Percentiles rank a stretch among this genome's conserved stretches.
Conservation (phyloP, 1,139 yeast species). For the Meyerozyma athensensis region DNA sequence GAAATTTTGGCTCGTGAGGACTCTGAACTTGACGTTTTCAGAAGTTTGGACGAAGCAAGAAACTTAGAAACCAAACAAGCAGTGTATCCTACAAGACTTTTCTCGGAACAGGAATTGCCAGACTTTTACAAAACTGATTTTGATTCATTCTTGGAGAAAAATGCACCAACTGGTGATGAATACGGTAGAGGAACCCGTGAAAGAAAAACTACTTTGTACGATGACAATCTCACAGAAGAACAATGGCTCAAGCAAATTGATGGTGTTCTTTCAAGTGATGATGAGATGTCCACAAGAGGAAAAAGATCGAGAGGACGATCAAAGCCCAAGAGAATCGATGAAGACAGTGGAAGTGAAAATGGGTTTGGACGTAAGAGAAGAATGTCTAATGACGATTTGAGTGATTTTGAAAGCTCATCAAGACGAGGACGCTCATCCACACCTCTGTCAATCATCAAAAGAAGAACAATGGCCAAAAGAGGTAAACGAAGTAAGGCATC, state of each 20-base stretch:
- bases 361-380: constrained; percentile 1
- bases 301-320: constrained; percentile 24
- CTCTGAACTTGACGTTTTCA: constrained; percentile 50
- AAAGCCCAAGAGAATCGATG: constrained; percentile 19
- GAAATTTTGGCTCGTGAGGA: constrained; percentile 68
- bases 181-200: constrained; percentile 66
- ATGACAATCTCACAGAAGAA: constrained; percentile 70
- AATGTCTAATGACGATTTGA: background rate
- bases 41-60: constrained; percentile 55
- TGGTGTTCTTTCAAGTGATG: constrained; percentile 37
- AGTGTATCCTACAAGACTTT: constrained; percentile 46
- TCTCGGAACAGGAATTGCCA: constrained; percentile 62
- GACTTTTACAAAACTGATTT: constrained; percentile 52
- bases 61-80: constrained; percentile 36
- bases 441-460: background rate
- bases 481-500: constrained; percentile 23
- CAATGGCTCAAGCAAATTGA: constrained; percentile 70
- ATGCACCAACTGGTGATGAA: constrained; percentile 36
- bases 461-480: constrained; percentile 16
- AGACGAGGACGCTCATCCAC: background rate
- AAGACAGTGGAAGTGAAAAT: constrained; percentile 13
- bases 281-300: constrained; percentile 18
- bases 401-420: constrained; percentile 1
- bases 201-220: constrained; percentile 55
- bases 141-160: constrained; percentile 43